Evolutionary conservation across 1,284 basidiomycete species (phyloP).

Genomic region (Ceratobasidium sp.): DNA sequence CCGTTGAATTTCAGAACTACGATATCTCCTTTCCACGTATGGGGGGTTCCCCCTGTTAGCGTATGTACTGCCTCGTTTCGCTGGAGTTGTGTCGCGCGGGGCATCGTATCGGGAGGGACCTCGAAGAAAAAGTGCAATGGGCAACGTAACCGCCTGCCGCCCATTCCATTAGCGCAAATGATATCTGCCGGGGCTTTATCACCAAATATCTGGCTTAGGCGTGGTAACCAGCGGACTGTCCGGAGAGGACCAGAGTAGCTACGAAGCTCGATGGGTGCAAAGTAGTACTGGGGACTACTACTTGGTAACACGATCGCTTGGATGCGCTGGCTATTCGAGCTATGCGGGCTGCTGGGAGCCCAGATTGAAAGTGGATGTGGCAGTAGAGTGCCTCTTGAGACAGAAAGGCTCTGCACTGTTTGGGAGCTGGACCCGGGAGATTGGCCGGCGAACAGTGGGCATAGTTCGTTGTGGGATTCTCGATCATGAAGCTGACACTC

Average conservation of each 20-base stretch:
- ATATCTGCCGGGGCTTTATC: background rate
- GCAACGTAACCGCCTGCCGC: background rate
- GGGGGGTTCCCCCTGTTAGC: background rate
- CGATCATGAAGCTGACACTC: background rate
- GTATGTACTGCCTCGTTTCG: background rate
- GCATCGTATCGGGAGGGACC: background rate
- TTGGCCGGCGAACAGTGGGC: conserved; percentile 11
- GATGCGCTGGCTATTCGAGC: background rate
- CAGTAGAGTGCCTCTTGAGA: background rate
- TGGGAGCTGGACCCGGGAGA: background rate
- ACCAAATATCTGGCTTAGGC: background rate
- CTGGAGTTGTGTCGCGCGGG: background rate
- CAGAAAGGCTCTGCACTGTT: background rate
- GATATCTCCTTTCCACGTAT: conserved; percentile 20
- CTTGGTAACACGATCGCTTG: conserved; percentile 7
- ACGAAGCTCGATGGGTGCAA: background rate
- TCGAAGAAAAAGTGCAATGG: conserved; percentile 12
- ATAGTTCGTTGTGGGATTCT: conserved; percentile 15
- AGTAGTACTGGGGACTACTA: background rate
- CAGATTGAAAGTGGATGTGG: background rate
- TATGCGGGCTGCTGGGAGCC: background rate
- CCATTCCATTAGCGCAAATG: background rate
- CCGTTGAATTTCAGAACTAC: conserved; percentile 18
- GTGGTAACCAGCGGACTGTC: conserved; percentile 6
- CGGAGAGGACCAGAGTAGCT: conserved; percentile 4